Percentiles rank a stretch among this genome's conserved stretches.
Conservation (phyloP, 306 rosid species). For the Corylus americana region DNA sequence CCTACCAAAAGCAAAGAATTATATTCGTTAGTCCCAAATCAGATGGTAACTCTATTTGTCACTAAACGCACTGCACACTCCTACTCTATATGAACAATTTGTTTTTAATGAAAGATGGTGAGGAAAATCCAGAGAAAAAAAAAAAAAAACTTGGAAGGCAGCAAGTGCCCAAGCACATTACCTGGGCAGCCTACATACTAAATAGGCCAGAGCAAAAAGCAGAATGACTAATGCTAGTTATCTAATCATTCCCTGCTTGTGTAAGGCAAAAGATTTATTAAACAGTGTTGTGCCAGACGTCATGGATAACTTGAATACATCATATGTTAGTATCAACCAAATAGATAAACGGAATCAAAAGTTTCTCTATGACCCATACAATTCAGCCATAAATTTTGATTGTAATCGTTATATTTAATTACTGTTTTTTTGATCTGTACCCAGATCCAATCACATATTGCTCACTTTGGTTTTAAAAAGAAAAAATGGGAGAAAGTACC, state of each 20-base stretch:
- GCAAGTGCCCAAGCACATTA: not conserved
- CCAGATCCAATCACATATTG: not conserved
- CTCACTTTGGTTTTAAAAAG: not conserved
- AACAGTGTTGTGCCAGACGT: not conserved
- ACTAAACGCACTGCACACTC: not conserved
- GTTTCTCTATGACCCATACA: not conserved
- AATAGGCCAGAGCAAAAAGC: not conserved
- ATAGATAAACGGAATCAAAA: not conserved
- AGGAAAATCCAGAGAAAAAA: not conserved
- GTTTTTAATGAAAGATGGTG: not conserved
- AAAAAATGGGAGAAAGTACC: not conserved
- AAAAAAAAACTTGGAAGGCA: not conserved
- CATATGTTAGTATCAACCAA: not conserved
- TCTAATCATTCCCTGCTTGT: not conserved
- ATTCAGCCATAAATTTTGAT: not conserved
- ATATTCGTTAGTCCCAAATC: conserved; percentile 20
- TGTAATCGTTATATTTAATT: not conserved
- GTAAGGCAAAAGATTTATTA: not conserved
- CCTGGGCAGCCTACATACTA: not conserved
- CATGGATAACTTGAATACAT: not conserved
- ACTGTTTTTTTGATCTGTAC: not conserved
- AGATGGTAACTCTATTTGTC: conserved; percentile 3
- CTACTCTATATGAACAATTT: conserved; percentile 16
- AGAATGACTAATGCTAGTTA: not conserved
- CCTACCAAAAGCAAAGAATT: conserved; percentile 26